These are phyloP conservation scores for Zanthoxylum bungeanum DNA, from an alignment of 345 rosid species.

Conservation along the genomic window DNA sequence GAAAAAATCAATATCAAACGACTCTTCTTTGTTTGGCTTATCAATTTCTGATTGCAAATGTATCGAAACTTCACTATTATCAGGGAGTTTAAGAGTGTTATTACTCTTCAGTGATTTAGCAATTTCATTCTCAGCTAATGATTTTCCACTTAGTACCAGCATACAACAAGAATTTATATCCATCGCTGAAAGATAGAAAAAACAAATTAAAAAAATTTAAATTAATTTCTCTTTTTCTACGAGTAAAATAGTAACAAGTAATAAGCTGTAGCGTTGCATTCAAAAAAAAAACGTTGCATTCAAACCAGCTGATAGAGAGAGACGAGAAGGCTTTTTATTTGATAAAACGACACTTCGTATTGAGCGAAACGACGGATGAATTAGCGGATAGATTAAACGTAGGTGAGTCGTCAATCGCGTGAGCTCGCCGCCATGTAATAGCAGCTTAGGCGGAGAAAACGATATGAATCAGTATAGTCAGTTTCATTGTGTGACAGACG, in stretches of 20 bases:
- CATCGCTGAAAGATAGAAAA: slow-evolving; percentile 43
- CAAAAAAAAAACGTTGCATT: background rate
- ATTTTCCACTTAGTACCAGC: slow-evolving; percentile 65
- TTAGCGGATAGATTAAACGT: slow-evolving; percentile 8
- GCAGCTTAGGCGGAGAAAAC: background rate
- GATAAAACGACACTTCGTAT: slow-evolving; percentile 4
- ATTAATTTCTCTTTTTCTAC: background rate
- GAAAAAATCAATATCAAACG: slow-evolving; percentile 42
- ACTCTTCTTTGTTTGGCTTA: slow-evolving; percentile 21
- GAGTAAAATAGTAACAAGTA: slow-evolving; percentile 5
- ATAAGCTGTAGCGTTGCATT: background rate
- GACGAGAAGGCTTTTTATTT: background rate
- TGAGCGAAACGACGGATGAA: slow-evolving; percentile 9
- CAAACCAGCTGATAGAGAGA: slow-evolving; percentile 12
- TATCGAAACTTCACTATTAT: slow-evolving; percentile 29
- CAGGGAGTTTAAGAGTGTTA: slow-evolving; percentile 49
- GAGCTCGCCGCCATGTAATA: background rate
- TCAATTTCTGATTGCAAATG: slow-evolving; percentile 49
- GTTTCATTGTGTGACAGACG: background rate
- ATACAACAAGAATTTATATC: slow-evolving; percentile 35
- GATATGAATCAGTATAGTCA: background rate
- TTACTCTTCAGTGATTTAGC: slow-evolving; percentile 46
- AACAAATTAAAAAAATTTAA: background rate
- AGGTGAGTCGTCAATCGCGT: slow-evolving; percentile 13
- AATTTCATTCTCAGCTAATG: slow-evolving; percentile 46